Percentiles rank a stretch among this genome's conserved stretches.
These are phyloP conservation scores for Haplosporangium sp. DNA, from an alignment of 371 early-diverging fungal species.

Conservation along the genomic window DNA sequence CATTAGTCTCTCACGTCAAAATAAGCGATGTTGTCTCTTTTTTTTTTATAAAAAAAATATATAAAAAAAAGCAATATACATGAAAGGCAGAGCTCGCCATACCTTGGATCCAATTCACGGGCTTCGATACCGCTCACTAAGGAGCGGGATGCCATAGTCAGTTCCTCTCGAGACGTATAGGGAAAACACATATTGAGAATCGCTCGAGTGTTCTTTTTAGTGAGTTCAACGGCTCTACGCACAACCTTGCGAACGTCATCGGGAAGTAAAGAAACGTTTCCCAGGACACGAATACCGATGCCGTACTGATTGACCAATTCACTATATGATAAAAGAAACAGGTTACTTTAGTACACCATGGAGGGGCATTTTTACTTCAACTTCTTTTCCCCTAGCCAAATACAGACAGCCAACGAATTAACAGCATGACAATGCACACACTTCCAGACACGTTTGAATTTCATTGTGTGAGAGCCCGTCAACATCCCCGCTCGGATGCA, in stretches of 20 bases:
- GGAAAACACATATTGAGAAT: conserved; percentile 96
- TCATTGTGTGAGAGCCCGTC: too few relatives aligned
- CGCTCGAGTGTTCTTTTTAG: conserved; percentile 76
- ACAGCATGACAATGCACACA: too few relatives aligned
- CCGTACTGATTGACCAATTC: conserved; percentile 79
- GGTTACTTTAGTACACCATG: background rate
- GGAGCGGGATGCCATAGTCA: conserved; percentile 68
- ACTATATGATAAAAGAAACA: conserved; percentile 56
- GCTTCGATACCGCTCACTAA: conserved; percentile 66
- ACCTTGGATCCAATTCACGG: conserved; percentile 64
- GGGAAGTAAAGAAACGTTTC: conserved; percentile 79
- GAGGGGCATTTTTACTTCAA: too few relatives aligned
- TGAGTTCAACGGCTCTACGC: conserved; percentile 71
- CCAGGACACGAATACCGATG: conserved; percentile 86
- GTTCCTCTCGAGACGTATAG: conserved; percentile 97
- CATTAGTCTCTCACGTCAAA: background rate
- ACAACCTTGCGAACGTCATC: conserved; percentile 72
- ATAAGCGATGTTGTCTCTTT: too few relatives aligned
- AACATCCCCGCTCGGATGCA: too few relatives aligned
- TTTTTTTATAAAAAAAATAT: background rate
- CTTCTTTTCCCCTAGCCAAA: too few relatives aligned
- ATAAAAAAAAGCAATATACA: background rate
- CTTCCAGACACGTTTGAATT: too few relatives aligned
- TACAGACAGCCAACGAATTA: too few relatives aligned
- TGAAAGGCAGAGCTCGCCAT: conserved; percentile 13